Evolutionary conservation across 208 protist genomes (phyloP).

Genomic region (Crithidia acanthocephali): DNA sequence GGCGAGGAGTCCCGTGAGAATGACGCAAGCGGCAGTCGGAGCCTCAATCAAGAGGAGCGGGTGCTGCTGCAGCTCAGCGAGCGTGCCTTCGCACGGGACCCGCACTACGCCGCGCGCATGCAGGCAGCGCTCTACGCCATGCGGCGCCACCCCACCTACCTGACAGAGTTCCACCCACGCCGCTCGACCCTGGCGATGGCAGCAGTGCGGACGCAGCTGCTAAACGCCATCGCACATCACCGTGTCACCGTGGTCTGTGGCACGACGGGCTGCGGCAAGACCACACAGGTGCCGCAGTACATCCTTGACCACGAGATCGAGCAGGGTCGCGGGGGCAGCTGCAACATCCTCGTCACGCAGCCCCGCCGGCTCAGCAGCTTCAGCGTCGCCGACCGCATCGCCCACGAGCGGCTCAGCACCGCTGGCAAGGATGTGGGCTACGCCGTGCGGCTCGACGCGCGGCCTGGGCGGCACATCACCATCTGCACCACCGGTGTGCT

Average conservation of each 20-base stretch:
- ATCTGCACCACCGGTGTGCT: slow-evolving; percentile 99
- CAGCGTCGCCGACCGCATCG: slow-evolving; percentile 97
- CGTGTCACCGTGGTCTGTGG: slow-evolving; percentile 89
- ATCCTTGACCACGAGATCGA: slow-evolving; percentile 85
- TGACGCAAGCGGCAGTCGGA: not conserved
- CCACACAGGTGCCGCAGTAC: slow-evolving; percentile 94
- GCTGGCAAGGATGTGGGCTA: slow-evolving; percentile 98
- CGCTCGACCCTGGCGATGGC: slow-evolving; percentile 76
- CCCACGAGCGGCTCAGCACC: slow-evolving; percentile 93
- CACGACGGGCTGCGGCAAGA: slow-evolving; percentile 93
- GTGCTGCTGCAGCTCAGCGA: slow-evolving; percentile 18
- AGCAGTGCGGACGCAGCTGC: slow-evolving; percentile 39
- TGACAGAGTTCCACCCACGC: slow-evolving; percentile 52
- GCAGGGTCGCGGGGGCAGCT: slow-evolving; percentile 45
- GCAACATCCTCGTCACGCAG: slow-evolving; percentile 96
- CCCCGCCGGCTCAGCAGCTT: slow-evolving; percentile 98
- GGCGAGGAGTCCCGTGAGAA: not conserved
- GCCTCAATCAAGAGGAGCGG: slow-evolving; percentile 21
- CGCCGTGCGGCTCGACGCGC: slow-evolving; percentile 96
- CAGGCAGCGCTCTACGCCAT: slow-evolving; percentile 38
- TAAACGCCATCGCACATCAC: slow-evolving; percentile 63
- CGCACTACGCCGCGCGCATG: slow-evolving; percentile 42
- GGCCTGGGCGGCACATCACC: slow-evolving; percentile 91
- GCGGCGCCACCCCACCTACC: slow-evolving; percentile 54
- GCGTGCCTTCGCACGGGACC: slow-evolving; percentile 26